Conservation (phyloP, 306 rosid species). For the Senna tora region DNA sequence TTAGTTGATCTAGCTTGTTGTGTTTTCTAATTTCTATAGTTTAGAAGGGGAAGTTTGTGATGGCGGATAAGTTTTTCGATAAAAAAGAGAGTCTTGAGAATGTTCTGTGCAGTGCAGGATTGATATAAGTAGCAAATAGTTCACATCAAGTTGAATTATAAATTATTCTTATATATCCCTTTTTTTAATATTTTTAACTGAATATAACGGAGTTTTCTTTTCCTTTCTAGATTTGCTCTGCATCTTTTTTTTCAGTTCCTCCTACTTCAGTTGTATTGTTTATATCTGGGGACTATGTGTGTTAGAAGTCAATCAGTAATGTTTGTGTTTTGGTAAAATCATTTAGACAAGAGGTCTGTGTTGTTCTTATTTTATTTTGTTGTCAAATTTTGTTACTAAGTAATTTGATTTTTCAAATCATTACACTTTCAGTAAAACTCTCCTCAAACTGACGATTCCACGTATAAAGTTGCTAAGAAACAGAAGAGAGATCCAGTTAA, state of each 20-base stretch:
- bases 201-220: neutral
- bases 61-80: no score
- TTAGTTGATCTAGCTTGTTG: conserved; percentile 1
- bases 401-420: conserved; percentile 27
- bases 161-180: neutral
- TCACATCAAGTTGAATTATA: neutral
- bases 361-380: neutral
- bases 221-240: neutral
- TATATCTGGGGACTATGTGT: neutral
- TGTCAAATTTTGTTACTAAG: neutral
- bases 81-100: no score
- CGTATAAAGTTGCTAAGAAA: conserved; percentile 94
- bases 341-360: neutral
- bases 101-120: neutral
- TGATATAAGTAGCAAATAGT: neutral
- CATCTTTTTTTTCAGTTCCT: neutral
- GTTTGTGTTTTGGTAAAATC: neutral
- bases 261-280: neutral
- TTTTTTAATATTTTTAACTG: neutral
- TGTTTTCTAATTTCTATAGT: neutral
- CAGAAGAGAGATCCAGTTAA: conserved; percentile 86
- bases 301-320: neutral
- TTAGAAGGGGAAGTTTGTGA: conserved; percentile 6
- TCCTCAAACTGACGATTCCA: conserved; percentile 88
- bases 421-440: conserved; percentile 76